phyloP scores from a whole-genome alignment of 805 yeast species.

The Saccharomyces jurei region DNA sequence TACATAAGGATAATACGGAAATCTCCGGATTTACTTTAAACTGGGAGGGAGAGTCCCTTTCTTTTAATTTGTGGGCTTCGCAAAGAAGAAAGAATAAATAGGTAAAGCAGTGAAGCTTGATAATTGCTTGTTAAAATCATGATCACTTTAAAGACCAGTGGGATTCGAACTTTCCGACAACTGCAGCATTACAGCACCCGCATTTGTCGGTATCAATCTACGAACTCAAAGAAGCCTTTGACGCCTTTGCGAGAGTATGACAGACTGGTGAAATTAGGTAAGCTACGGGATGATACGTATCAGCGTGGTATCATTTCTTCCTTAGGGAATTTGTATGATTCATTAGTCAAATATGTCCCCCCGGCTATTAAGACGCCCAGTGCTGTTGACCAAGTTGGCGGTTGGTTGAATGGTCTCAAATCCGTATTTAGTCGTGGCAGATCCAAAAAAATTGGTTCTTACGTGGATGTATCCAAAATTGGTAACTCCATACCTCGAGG shows the following conservation, averaged over 20 bases:
- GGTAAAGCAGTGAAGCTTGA: background rate
- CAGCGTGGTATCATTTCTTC: slow-evolving; percentile 67
- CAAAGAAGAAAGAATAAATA: background rate
- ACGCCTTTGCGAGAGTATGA: slow-evolving; percentile 50
- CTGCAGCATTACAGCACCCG: background rate
- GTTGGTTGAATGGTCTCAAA: slow-evolving; percentile 7
- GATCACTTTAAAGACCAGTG: background rate
- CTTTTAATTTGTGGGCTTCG: background rate
- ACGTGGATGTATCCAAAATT: slow-evolving; percentile 14
- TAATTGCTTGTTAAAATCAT: background rate
- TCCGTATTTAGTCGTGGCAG: slow-evolving; percentile 9
- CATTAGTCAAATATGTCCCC: slow-evolving; percentile 51
- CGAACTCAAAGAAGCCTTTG: slow-evolving; percentile 1
- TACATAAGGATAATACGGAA: background rate
- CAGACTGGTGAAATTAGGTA: slow-evolving; percentile 39
- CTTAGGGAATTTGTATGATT: slow-evolving; percentile 50
- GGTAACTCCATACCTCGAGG: slow-evolving; percentile 56
- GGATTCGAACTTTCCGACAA: background rate
- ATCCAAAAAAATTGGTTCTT: slow-evolving; percentile 6
- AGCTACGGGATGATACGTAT: slow-evolving; percentile 63
- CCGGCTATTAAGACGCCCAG: slow-evolving; percentile 50
- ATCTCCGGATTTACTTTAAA: background rate
- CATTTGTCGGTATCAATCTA: slow-evolving; percentile 3
- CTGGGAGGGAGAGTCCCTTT: background rate
- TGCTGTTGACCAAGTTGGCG: slow-evolving; percentile 38